Evolutionary conservation across 2,329 filamentous ascomycete species (phyloP), one percentile per base, ranked within the genome.

Genomic region (Calonectria hawksworthii): DNA sequence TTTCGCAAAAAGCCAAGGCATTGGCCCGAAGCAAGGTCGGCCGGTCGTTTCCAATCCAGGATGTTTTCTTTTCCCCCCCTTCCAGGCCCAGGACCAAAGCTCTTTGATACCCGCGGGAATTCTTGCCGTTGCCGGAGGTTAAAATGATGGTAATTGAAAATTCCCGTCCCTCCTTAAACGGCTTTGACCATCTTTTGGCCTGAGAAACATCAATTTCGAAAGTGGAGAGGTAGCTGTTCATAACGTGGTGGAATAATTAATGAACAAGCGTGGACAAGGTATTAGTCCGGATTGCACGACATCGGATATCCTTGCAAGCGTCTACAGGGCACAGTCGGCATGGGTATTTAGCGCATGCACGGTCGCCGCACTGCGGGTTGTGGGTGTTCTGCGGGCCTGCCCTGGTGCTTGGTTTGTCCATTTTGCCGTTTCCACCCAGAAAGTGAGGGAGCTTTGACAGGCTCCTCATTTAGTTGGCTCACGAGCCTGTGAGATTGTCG

Each of bases 261-360:
- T 70, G 61, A 70, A 61, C 38, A 34, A 36, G 52, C 41, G 51
- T 54, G 34, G 26, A 44, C 51, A 52, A 74, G 67, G 56, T 59
- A 66, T 74, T 66, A 74, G 72, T 67, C 72, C 67, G 72, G 67
- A 65, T 74, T 73, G 70, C 66, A 74, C 64, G 73, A 68, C 74
- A 70, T 75, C 32, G 52, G 72, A 61, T 44, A 80, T 63, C 76
- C 77, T 75, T 74, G 76, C 70, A 76, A 50, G 51, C 64, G 56
- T 68, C 75, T 59, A 68, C 68, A 73, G 68, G 30, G 69, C 77
- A 50, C 36, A 74, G 70, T 79, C 73, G 70, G 73, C 76, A 81
- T 74, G 76, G 70, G 76, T 74, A 72, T 74, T 23, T 68, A 72
- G 63, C 70, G 75, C 77, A 76, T 78, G 74, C 77, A 80, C 73